phyloP scores from a whole-genome alignment of 2,329 filamentous ascomycete species.

The Cephalotrichum gorgonifer region DNA sequence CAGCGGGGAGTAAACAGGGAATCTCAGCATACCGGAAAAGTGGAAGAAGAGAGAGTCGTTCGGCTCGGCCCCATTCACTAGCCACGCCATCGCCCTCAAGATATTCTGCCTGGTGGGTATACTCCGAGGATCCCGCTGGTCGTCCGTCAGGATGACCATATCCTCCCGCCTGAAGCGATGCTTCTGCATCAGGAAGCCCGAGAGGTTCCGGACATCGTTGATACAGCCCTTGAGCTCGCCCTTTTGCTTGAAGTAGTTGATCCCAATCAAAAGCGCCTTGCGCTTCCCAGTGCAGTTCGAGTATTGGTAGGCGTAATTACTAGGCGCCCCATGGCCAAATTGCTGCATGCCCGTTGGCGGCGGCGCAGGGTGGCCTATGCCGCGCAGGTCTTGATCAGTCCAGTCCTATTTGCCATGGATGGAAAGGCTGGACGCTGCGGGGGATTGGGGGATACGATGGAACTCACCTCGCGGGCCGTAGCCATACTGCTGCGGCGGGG shows the following conservation, averaged over 20 bases:
- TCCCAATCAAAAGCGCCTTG: constrained; percentile 48
- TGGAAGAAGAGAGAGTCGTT: constrained; percentile 51
- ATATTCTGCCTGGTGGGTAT: constrained; percentile 46
- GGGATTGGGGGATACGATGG: background rate
- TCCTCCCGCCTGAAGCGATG: constrained; percentile 47
- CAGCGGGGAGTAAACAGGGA: too few species aligned
- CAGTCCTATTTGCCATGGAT: background rate
- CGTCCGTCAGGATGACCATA: constrained; percentile 47
- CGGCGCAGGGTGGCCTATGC: constrained; percentile 38
- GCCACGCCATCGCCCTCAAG: constrained; percentile 46
- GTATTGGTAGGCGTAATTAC: constrained; percentile 78
- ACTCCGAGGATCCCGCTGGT: constrained; percentile 46
- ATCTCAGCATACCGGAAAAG: constrained; percentile 31
- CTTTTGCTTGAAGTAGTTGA: constrained; percentile 49
- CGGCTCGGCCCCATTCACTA: constrained; percentile 44
- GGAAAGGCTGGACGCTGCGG: background rate
- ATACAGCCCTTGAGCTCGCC: constrained; percentile 50
- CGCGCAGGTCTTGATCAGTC: background rate
- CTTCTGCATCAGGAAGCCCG: constrained; percentile 40
- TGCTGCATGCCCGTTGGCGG: constrained; percentile 58
- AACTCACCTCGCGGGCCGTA: constrained; percentile 4
- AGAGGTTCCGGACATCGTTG: constrained; percentile 52
- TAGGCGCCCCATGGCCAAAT: constrained; percentile 73
- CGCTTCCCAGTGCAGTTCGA: constrained; percentile 80
- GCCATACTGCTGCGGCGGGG: constrained; percentile 2